phyloP scores from a whole-genome alignment of 257 asterid species.

The Przewalskia tangutica region DNA sequence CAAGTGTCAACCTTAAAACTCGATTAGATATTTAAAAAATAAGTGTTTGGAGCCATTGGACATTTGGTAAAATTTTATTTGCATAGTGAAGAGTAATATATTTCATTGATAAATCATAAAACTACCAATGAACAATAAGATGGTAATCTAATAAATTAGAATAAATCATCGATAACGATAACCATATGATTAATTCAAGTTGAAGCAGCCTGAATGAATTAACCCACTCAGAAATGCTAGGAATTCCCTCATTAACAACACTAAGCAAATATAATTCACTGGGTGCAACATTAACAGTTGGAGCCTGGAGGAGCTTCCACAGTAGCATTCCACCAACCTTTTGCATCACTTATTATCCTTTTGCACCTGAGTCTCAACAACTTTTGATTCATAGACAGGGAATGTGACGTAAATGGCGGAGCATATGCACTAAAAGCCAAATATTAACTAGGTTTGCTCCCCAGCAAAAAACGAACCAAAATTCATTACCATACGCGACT shows the following conservation, averaged over 20 bases:
- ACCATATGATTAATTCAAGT: not conserved
- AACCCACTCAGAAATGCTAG: slow-evolving; percentile 50
- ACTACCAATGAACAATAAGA: not conserved
- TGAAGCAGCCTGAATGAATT: slow-evolving; percentile 23
- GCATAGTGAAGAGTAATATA: not conserved
- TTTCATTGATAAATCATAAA: not conserved
- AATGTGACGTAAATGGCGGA: slow-evolving; percentile 54
- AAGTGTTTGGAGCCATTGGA: not conserved
- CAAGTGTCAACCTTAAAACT: not conserved
- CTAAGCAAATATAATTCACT: slow-evolving; percentile 59
- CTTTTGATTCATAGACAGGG: slow-evolving; percentile 59
- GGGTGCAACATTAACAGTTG: slow-evolving; percentile 48
- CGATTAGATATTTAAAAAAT: not conserved
- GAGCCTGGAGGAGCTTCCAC: slow-evolving; percentile 60
- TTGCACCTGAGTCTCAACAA: slow-evolving; percentile 36
- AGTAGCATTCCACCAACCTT: slow-evolving; percentile 32
- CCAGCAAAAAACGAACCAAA: slow-evolving; percentile 27
- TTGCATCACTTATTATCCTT: slow-evolving; percentile 13
- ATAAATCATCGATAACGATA: not conserved
- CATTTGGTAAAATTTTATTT: not conserved
- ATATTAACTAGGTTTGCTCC: slow-evolving; percentile 6
- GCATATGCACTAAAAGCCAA: slow-evolving; percentile 33
- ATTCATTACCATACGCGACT: slow-evolving; percentile 27
- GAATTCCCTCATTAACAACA: slow-evolving; percentile 48
- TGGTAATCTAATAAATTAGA: not conserved